A percentile compares a stretch with the other conserved stretches of the same genome.
Conservation (phyloP, 805 yeast genomes). For the Barnettozyma wickerhamii region DNA sequence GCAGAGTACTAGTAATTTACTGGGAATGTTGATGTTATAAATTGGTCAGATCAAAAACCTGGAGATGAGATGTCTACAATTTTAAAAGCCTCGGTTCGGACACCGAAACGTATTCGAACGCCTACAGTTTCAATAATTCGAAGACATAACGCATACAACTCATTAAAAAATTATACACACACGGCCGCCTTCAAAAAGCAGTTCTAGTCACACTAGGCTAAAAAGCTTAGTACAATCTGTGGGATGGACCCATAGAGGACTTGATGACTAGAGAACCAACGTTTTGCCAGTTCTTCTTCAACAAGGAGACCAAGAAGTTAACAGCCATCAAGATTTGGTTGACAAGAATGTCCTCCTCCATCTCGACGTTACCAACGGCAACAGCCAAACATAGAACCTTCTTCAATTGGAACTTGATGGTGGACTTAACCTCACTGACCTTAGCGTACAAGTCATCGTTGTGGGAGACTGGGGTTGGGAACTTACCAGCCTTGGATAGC, state of each 20-base stretch:
- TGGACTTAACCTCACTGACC: slow-evolving; percentile 96
- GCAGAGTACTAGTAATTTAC: too few species aligned
- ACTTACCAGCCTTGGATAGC: slow-evolving; percentile 99
- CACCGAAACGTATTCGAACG: too few species aligned
- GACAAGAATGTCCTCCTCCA: slow-evolving; percentile 94
- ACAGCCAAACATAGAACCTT: slow-evolving; percentile 99
- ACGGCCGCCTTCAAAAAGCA: neutral
- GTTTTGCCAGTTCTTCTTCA: slow-evolving; percentile 99
- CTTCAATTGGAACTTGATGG: slow-evolving; percentile 99
- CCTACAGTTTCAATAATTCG: too few species aligned
- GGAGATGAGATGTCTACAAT: neutral
- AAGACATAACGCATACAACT: neutral
- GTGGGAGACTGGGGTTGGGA: slow-evolving; percentile 99
- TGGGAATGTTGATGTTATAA: neutral
- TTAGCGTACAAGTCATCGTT: slow-evolving; percentile 94
- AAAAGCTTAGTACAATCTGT: slow-evolving; percentile 88
- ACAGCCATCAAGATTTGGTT: slow-evolving; percentile 98
- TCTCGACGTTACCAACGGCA: slow-evolving; percentile 99
- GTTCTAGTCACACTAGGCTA: neutral
- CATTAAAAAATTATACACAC: neutral
- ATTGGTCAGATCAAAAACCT: neutral
- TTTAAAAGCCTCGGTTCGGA: neutral
- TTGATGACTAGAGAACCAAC: slow-evolving; percentile 99
- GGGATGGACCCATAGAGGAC: slow-evolving; percentile 99
- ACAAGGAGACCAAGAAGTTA: slow-evolving; percentile 97